Evolutionary conservation across 176 grass and related monocot species (phyloP).

Genomic region (Eleusine indica): DNA sequence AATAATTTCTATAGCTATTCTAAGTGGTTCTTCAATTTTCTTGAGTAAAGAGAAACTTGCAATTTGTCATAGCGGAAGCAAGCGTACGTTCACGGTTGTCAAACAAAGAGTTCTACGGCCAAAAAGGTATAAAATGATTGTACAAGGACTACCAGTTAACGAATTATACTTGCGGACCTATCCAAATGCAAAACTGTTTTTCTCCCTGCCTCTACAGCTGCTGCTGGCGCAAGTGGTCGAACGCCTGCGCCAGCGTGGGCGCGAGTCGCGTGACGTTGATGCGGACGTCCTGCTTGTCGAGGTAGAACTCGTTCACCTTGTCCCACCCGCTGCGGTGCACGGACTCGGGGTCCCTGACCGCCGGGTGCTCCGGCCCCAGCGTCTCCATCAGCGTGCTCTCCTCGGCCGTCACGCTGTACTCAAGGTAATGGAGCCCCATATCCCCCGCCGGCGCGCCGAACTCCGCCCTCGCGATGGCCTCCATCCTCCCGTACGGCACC

Average conservation of each 20-base stretch:
- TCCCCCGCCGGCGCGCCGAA: slow-evolving; percentile 65
- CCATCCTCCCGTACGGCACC: slow-evolving; percentile 84
- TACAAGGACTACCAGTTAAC: too few relatives aligned
- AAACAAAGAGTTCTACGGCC: too few relatives aligned
- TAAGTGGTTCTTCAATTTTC: too few relatives aligned
- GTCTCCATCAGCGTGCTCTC: slow-evolving; percentile 76
- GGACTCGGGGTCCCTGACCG: slow-evolving; percentile 61
- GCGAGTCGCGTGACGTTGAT: slow-evolving; percentile 14
- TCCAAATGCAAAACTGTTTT: too few relatives aligned
- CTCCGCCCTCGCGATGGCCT: slow-evolving; percentile 55
- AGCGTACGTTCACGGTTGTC: too few relatives aligned
- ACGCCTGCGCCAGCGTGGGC: slow-evolving; percentile 1
- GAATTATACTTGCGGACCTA: too few relatives aligned
- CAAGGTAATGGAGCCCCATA: slow-evolving; percentile 63
- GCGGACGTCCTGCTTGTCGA: slow-evolving; percentile 76
- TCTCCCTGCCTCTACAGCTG: too few relatives aligned
- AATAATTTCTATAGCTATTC: too few relatives aligned
- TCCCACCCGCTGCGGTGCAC: slow-evolving; percentile 72
- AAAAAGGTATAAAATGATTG: too few relatives aligned
- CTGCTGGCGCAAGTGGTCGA: slow-evolving; percentile 33
- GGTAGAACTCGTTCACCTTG: slow-evolving; percentile 72
- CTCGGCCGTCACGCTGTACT: slow-evolving; percentile 62
- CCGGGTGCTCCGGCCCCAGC: slow-evolving; percentile 64
- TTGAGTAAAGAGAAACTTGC: too few relatives aligned
- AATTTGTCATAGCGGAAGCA: too few relatives aligned